Conservation (phyloP, 2,329 filamentous ascomycete species). For the Sclerotinia glacialis region DNA sequence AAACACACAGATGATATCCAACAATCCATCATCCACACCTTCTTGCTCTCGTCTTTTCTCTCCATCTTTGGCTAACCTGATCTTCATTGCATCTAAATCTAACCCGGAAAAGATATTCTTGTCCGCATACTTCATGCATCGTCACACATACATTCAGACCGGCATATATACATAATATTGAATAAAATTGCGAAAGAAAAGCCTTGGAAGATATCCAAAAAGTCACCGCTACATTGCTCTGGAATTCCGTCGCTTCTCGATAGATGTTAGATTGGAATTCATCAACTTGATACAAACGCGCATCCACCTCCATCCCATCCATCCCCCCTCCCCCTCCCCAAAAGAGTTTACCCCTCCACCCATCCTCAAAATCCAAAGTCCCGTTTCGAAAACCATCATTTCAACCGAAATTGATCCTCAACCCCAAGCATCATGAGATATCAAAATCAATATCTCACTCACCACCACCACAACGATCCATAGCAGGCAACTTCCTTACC, state of each 20-base stretch:
- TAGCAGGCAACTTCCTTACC: neutral
- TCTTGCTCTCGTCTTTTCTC: neutral
- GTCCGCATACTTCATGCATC: neutral
- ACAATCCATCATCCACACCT: neutral
- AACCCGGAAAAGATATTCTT: neutral
- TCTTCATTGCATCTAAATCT: neutral
- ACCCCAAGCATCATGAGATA: neutral
- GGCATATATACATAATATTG: slow-evolving; percentile 10
- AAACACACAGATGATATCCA: slow-evolving; percentile 1
- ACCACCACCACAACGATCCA: neutral
- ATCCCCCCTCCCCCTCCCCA: too few species aligned
- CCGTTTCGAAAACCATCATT: neutral
- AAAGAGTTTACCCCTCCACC: slow-evolving; percentile 6
- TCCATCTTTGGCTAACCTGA: neutral
- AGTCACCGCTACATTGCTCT: neutral
- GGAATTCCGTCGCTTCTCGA: neutral
- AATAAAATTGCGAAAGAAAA: neutral
- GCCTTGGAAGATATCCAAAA: neutral
- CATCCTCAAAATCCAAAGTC: too few species aligned
- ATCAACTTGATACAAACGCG: slow-evolving; percentile 4
- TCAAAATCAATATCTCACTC: slow-evolving; percentile 4
- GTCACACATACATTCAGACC: neutral
- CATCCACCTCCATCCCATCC: neutral
- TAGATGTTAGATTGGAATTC: neutral
- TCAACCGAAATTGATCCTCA: neutral